These are phyloP conservation scores for Salix udensis DNA, from an alignment of 345 rosid genomes.

Conservation along the genomic window DNA sequence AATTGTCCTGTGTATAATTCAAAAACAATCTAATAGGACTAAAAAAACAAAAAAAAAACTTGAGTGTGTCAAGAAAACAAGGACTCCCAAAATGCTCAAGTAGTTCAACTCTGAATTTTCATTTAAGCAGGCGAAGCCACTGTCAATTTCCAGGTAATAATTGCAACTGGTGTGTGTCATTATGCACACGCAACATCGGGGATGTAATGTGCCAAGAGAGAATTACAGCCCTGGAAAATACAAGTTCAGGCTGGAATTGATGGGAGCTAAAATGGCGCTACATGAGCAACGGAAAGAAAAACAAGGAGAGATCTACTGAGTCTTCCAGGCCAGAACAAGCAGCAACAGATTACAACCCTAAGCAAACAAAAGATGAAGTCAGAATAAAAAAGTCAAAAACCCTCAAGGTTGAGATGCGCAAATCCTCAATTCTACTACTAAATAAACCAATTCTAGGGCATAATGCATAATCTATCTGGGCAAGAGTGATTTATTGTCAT, in stretches of 20 bases:
- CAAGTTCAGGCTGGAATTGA: no score
- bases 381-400: conserved; percentile 7
- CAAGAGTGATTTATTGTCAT: neutral
- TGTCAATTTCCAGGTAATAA: no score
- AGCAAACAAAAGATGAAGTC: conserved; percentile 18
- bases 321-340: conserved; percentile 7
- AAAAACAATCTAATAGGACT: no score
- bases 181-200: no score
- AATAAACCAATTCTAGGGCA: neutral
- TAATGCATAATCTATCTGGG: neutral
- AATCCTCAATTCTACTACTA: neutral
- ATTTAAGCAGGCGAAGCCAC: no score
- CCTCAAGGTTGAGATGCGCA: neutral
- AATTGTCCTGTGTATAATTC: no score
- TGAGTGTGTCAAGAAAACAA: no score
- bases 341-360: conserved; percentile 33
- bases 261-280: neutral
- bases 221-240: no score
- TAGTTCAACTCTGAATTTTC: neutral
- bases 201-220: no score
- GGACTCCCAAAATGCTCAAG: no score
- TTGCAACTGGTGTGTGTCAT: no score
- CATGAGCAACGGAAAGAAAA: neutral
- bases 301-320: neutral
- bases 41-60: no score